Percentiles rank a stretch among this genome's conserved stretches.
Conservation (phyloP, 176 grass and related monocot species). For the Pharus latifolius region DNA sequence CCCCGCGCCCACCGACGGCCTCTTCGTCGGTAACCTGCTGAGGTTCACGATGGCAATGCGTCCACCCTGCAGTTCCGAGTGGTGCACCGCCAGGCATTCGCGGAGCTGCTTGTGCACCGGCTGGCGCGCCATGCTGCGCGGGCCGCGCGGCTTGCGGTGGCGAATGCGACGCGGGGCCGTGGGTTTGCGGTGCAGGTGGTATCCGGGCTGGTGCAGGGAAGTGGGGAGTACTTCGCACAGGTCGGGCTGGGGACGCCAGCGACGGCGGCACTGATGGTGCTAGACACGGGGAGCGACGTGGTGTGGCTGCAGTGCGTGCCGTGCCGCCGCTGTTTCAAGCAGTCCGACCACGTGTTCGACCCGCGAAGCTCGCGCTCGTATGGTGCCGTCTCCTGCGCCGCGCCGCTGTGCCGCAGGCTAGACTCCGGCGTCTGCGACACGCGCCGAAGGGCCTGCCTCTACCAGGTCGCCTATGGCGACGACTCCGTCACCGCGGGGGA, state of each 20-base stretch:
- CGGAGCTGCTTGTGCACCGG: neutral
- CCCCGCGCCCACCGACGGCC: neutral
- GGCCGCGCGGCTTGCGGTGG: neutral
- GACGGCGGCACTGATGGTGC: conserved; percentile 38
- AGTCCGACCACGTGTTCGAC: conserved; percentile 32
- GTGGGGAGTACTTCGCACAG: conserved; percentile 48
- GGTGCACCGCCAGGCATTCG: conserved; percentile 1
- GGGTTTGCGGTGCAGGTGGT: conserved; percentile 30
- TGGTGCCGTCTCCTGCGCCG: conserved; percentile 13
- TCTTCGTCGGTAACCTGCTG: neutral
- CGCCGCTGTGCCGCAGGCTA: conserved; percentile 31
- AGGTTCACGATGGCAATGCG: no score
- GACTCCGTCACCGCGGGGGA: conserved; percentile 47
- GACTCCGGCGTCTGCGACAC: conserved; percentile 28
- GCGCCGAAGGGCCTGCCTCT: conserved; percentile 33
- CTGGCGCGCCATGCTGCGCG: neutral
- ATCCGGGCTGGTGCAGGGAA: conserved; percentile 37
- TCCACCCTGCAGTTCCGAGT: conserved; percentile 6
- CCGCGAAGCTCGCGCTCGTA: conserved; percentile 35
- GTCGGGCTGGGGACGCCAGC: conserved; percentile 37
- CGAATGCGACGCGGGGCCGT: neutral
- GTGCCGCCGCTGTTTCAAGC: conserved; percentile 37
- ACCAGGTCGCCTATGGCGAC: conserved; percentile 57
- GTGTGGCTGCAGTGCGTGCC: conserved; percentile 46
- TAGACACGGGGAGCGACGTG: conserved; percentile 44